Conservation (phyloP, 2,329 filamentous ascomycete species). For the Blastomyces silverae region DNA sequence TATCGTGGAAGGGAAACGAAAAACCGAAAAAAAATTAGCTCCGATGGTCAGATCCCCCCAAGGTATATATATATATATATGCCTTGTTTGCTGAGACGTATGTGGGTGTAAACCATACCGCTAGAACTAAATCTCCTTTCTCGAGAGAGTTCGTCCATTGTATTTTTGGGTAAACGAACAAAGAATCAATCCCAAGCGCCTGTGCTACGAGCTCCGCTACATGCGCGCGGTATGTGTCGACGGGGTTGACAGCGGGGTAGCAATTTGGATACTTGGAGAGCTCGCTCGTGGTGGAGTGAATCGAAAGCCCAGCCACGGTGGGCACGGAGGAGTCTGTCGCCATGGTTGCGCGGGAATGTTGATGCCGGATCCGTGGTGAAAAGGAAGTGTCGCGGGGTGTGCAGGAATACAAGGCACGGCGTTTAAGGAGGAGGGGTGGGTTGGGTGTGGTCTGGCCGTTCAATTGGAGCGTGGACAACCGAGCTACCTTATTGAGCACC, state of each 20-base stretch:
- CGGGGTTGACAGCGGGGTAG: slow-evolving; percentile 42
- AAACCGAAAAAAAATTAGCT: neutral
- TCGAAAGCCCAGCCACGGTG: slow-evolving; percentile 35
- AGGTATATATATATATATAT: neutral
- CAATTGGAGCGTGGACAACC: neutral
- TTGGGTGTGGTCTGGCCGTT: slow-evolving; percentile 1
- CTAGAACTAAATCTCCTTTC: slow-evolving; percentile 42
- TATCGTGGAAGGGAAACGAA: slow-evolving; percentile 19
- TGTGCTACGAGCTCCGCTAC: slow-evolving; percentile 40
- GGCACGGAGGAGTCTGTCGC: slow-evolving; percentile 30
- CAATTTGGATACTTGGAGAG: slow-evolving; percentile 38
- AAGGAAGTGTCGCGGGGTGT: slow-evolving; percentile 13
- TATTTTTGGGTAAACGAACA: slow-evolving; percentile 37
- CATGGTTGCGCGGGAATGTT: slow-evolving; percentile 27
- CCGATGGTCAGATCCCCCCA: neutral
- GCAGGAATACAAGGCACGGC: slow-evolving; percentile 15
- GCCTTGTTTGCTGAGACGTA: neutral
- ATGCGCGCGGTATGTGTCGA: slow-evolving; percentile 43
- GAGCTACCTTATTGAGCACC: slow-evolving; percentile 3
- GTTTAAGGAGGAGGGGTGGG: slow-evolving; percentile 16
- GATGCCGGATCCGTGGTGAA: neutral
- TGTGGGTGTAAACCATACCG: slow-evolving; percentile 29
- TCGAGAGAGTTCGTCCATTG: slow-evolving; percentile 43
- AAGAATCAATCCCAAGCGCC: slow-evolving; percentile 35
- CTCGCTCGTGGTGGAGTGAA: slow-evolving; percentile 35